Evolutionary conservation across 2,329 filamentous ascomycete species (phyloP), one percentile per base, ranked within the genome.

Genomic region (Pseudogymnoascus pannorum): DNA sequence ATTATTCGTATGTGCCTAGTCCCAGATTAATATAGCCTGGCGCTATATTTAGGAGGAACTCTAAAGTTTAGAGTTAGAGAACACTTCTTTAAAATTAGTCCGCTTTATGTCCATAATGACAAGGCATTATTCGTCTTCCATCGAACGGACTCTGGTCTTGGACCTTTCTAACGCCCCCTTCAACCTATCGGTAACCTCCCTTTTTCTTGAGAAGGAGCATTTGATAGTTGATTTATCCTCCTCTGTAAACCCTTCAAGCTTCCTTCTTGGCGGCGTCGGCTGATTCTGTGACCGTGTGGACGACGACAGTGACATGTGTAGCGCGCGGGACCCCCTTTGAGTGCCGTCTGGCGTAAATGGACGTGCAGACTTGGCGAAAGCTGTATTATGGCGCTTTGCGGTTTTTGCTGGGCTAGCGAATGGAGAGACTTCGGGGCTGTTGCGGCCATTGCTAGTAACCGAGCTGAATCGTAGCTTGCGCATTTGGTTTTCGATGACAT

Each of bases 401-500:
- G 66, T 40, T 59, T 65, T 61, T 60, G 65, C 18, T 6, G 73
- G 72, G n/a, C 72, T 74, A 35, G 61, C 63, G 57, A 73, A 73
- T 18, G 76, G 77, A 18, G 72, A 79, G 38, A 70, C 77, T 69
- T 80, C 76, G 18, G 5, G 78, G 73, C 64, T 64, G 16, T 48
- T 26, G 11, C 57, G 33, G 31, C 29, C 57, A 54, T 31, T 54
- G 36, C 66, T 66, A 9, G 65, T 60, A 9, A 63, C 61, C 5
- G 72, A 72, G 33, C 66, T 64, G 7, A 90, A 74, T 5, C 82
- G 81, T 20, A 95, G 75, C 71, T 86, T 90, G 63, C 88, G 86
- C 76, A 99, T 85, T 72, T 96, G 90, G 57, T 87, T 84, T 75
- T 97, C 94, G 31, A 97, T 81, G 5, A 96, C 85, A 72, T 96